Percentiles rank a stretch among this genome's conserved stretches.
phyloP scores from a whole-genome alignment of 2,329 filamentous ascomycete genomes.

The Neocatenulostroma microsporum region DNA sequence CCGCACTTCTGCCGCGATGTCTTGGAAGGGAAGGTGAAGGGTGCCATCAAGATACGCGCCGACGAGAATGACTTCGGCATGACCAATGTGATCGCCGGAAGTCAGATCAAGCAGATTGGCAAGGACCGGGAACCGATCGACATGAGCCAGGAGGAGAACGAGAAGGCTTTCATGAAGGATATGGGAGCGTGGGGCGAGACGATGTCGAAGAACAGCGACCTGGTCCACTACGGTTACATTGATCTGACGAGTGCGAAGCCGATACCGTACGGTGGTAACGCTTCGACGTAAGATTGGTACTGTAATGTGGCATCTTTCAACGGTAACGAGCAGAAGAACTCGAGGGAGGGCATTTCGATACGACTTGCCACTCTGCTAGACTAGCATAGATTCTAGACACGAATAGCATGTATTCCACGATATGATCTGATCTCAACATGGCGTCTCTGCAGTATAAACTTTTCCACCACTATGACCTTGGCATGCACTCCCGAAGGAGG shows the following conservation, averaged over 20 bases:
- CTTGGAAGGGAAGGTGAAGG: slow-evolving; percentile 39
- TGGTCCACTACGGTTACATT: slow-evolving; percentile 38
- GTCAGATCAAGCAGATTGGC: slow-evolving; percentile 47
- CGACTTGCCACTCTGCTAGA: too few relatives aligned
- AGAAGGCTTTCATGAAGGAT: slow-evolving; percentile 43
- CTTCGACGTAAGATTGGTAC: slow-evolving; percentile 1
- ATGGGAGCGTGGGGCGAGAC: slow-evolving; percentile 39
- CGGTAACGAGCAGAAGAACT: too few relatives aligned
- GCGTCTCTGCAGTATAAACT: too few relatives aligned
- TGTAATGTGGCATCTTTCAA: too few relatives aligned
- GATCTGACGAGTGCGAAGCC: slow-evolving; percentile 34
- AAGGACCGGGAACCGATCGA: slow-evolving; percentile 49
- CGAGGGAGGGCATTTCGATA: too few relatives aligned
- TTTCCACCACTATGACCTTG: too few relatives aligned
- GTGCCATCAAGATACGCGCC: slow-evolving; percentile 39
- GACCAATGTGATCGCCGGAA: slow-evolving; percentile 40
- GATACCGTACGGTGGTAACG: slow-evolving; percentile 34
- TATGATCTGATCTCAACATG: too few relatives aligned
- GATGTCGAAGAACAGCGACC: slow-evolving; percentile 32
- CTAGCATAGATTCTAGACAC: too few relatives aligned
- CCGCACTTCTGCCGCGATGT: slow-evolving; percentile 40
- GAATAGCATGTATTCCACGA: too few relatives aligned
- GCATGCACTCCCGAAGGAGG: too few relatives aligned
- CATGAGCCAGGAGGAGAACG: slow-evolving; percentile 41
- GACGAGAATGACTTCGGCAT: slow-evolving; percentile 48